Evolutionary conservation across 768 basidiomycete genomes (phyloP).

Genomic region (Suillus hirtellus): DNA sequence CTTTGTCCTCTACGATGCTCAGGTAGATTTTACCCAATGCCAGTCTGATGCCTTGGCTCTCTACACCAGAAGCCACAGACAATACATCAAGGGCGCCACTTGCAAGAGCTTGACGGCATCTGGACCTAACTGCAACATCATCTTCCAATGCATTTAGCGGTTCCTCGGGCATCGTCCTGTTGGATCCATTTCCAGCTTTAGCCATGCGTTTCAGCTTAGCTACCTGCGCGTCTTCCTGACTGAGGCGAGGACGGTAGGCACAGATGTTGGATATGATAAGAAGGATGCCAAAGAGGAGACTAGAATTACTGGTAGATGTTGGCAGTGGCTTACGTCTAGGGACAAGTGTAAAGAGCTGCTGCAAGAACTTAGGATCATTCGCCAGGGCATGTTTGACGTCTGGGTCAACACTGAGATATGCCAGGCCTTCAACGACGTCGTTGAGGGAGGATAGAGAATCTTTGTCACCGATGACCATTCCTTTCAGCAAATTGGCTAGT

Average conservation of each 20-base stretch:
- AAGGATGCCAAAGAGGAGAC: conserved; percentile 76
- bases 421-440: conserved; percentile 82
- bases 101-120: conserved; percentile 57
- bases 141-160: conserved; percentile 51
- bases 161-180: conserved; percentile 31
- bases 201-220: conserved; percentile 81
- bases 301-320: conserved; percentile 39
- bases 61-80: conserved; percentile 53
- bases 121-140: conserved; percentile 60
- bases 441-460: conserved; percentile 44
- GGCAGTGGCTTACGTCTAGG: conserved; percentile 45
- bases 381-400: conserved; percentile 63
- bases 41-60: conserved; percentile 64
- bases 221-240: conserved; percentile 81
- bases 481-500: conserved; percentile 57
- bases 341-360: conserved; percentile 54
- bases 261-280: conserved; percentile 76
- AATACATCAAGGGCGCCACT: conserved; percentile 69
- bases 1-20: conserved; percentile 73
- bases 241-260: conserved; percentile 66
- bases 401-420: conserved; percentile 73
- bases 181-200: conserved; percentile 38
- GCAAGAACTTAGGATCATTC: conserved; percentile 52
- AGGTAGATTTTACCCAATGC: conserved; percentile 63
- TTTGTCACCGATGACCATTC: conserved; percentile 44